Evolutionary conservation across 2,329 filamentous ascomycete species (phyloP), one percentile per base, ranked within the genome.

Genomic region (Xylariaceae sp.): DNA sequence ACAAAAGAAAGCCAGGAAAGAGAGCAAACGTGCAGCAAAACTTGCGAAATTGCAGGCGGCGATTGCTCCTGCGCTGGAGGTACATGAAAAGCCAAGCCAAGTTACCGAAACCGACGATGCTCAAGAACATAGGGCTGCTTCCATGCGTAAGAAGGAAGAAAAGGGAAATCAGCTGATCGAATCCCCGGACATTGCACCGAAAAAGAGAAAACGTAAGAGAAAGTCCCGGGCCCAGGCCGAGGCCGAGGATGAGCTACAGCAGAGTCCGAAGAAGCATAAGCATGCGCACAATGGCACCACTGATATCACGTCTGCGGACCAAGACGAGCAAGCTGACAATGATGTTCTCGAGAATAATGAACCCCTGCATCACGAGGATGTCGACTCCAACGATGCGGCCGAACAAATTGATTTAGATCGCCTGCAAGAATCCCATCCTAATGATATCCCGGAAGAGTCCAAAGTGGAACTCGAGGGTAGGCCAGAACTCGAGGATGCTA

Each of bases 391-490:
- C n/a, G 51, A 61, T 30, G 40, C 65, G 13, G 64, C 61, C 2
- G 55, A 65, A 45, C 59, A 61, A 13, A 53, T 65, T 34, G 65
- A 66, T 47, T 55, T 57, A 3, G 47, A 55, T 16, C 65, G 56
- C 30, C 60, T 61, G 32, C 57, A 54, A 18, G 57, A 46, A 30
- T 30, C 45, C 1, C 39, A 37, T 30, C 5, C 37, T n/a, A 21
- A 57, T 34, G 26, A 15, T 46, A n/a, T 29, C 13, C 43, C 51
- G 16, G 39, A 47, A 37, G 29, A 44, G 8, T 46, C 29, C 13
- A 10, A 34, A 34, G 6, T 9, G 32, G 9, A 3, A 4, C 10
- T n/a, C 19, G 40, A 42, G 12, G 22, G 7, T 22, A 10, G 19
- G 18, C 8, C 10, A 22, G 40, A 42, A 34, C 16, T 13, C 12